Evolutionary conservation across 176 grass and related monocot species (phyloP).

Genomic region (Ampelocalamus luodianensis): DNA sequence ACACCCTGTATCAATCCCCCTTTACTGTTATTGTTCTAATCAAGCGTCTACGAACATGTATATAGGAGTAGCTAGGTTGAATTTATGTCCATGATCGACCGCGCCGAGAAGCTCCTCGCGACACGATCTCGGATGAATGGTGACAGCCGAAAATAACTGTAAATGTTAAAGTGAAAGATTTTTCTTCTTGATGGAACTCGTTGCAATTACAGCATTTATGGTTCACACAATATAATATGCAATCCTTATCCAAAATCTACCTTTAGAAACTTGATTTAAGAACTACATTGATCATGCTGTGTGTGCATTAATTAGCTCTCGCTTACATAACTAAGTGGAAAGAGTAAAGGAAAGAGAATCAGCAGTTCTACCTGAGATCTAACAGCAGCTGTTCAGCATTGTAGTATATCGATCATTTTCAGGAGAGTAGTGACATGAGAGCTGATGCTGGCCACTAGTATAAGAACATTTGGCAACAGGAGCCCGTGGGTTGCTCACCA

Average conservation of each 20-base stretch:
- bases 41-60: neutral
- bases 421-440: too few relatives aligned
- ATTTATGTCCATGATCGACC: neutral
- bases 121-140: neutral
- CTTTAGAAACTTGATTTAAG: neutral
- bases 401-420: too few relatives aligned
- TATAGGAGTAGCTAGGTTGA: conserved; percentile 7
- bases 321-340: too few relatives aligned
- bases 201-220: neutral
- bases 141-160: conserved; percentile 20
- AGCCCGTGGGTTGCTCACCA: neutral
- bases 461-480: conserved; percentile 16
- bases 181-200: neutral
- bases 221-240: conserved; percentile 18
- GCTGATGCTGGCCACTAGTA: conserved; percentile 1
- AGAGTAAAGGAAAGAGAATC: too few relatives aligned
- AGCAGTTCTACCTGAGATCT: too few relatives aligned
- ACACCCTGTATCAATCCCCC: neutral
- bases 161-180: neutral
- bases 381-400: too few relatives aligned
- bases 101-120: neutral
- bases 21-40: neutral
- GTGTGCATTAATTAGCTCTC: too few relatives aligned
- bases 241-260: neutral
- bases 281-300: too few relatives aligned